Evolutionary conservation across 2,329 filamentous ascomycete species (phyloP).

Genomic region (Arachnopeziza araneosa): DNA sequence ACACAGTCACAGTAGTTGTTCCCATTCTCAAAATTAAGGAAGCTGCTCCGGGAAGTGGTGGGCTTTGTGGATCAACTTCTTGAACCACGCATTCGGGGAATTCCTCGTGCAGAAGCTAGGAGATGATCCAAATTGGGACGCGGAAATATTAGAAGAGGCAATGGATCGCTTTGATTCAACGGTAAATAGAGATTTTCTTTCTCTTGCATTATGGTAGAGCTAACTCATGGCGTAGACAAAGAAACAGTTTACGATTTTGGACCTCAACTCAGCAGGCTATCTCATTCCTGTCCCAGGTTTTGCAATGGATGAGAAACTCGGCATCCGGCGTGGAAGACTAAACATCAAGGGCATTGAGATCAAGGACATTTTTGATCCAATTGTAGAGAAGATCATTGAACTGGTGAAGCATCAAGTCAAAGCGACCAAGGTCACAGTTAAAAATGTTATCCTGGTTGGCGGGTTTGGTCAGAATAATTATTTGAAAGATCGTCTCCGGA

Average conservation of each 20-base stretch:
- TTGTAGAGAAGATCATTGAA: conserved; percentile 37
- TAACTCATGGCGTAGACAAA: not conserved
- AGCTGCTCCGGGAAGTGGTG: conserved; percentile 20
- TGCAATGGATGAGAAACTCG: not conserved
- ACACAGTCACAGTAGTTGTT: conserved; percentile 18
- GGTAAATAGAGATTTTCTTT: not conserved
- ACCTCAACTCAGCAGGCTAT: not conserved
- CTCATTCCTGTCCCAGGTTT: not conserved
- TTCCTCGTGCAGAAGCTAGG: conserved; percentile 16
- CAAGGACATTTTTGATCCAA: conserved; percentile 37
- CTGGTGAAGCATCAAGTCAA: conserved; percentile 41
- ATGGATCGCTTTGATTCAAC: conserved; percentile 18
- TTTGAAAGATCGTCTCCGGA: conserved; percentile 2
- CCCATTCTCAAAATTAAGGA: conserved; percentile 20
- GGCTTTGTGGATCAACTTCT: conserved; percentile 23
- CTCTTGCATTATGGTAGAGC: not conserved
- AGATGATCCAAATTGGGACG: conserved; percentile 8
- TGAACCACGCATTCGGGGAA: conserved; percentile 22
- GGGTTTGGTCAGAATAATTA: conserved; percentile 18
- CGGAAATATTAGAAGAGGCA: conserved; percentile 10
- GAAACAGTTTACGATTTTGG: not conserved
- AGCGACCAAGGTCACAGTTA: conserved; percentile 37
- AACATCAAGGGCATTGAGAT: not conserved
- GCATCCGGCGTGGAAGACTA: not conserved
- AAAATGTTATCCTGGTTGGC: conserved; percentile 20